A percentile compares a stretch with the other conserved stretches of the same genome.
These are phyloP conservation scores for Acorus gramineus DNA, from an alignment of 106 monocot genomes.

Conservation along the genomic window DNA sequence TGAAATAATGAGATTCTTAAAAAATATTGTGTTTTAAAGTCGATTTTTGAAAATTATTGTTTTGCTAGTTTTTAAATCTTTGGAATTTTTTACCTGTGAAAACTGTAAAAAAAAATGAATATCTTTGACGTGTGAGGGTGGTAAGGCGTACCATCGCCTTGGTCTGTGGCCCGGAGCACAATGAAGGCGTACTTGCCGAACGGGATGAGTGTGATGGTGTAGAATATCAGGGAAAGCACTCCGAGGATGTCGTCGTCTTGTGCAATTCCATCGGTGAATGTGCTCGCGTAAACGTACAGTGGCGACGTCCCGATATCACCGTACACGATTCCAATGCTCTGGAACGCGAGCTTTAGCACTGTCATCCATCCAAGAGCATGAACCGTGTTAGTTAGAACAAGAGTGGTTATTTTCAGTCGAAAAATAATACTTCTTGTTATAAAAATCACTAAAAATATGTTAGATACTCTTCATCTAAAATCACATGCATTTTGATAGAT, in stretches of 20 bases:
- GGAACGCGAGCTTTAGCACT: conserved; percentile 44
- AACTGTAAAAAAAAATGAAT: too few species aligned
- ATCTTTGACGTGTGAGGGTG: too few species aligned
- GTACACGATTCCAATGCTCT: conserved; percentile 55
- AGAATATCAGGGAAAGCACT: conserved; percentile 54
- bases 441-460: too few species aligned
- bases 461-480: too few species aligned
- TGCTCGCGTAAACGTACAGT: conserved; percentile 46
- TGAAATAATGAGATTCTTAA: too few species aligned
- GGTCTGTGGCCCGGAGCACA: conserved; percentile 51
- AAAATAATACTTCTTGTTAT: background rate
- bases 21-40: too few species aligned
- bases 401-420: background rate
- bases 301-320: conserved; percentile 70
- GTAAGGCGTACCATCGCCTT: conserved; percentile 30
- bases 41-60: too few species aligned
- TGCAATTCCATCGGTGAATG: conserved; percentile 37
- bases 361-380: conserved; percentile 14
- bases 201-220: conserved; percentile 42
- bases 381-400: too few species aligned
- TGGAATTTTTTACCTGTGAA: too few species aligned
- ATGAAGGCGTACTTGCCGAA: conserved; percentile 46
- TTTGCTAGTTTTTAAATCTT: too few species aligned
- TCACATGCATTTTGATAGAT: too few species aligned
- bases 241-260: conserved; percentile 49